Evolutionary conservation across 345 rosid species (phyloP).

Genomic region (Hypericum androsaemum): DNA sequence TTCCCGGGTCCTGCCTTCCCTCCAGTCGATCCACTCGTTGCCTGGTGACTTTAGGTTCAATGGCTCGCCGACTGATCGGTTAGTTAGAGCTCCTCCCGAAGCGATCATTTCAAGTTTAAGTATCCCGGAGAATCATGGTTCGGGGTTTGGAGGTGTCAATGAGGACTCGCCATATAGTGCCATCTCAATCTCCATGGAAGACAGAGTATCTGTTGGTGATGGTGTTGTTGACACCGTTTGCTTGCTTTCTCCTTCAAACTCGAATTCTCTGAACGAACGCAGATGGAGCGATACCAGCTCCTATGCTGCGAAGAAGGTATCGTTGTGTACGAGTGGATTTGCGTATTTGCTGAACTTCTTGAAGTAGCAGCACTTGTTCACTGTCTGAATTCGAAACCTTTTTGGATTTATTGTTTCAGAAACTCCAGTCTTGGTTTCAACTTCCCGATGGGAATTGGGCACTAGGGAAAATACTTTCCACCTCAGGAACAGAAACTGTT

Average conservation of each 20-base stretch:
- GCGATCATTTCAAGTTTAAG: conserved; percentile 5
- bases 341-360: neutral
- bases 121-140: conserved; percentile 35
- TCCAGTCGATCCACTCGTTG: conserved; percentile 58
- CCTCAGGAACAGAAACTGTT: conserved; percentile 56
- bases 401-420: conserved; percentile 38
- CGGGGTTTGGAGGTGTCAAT: conserved; percentile 13
- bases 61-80: conserved; percentile 38
- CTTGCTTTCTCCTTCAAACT: conserved; percentile 37
- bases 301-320: conserved; percentile 72
- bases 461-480: conserved; percentile 61
- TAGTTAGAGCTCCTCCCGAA: conserved; percentile 21
- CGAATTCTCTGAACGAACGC: conserved; percentile 37
- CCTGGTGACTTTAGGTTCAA: conserved; percentile 54
- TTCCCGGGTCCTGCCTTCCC: conserved; percentile 35
- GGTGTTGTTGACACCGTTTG: conserved; percentile 39
- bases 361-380: neutral
- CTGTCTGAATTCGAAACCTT: neutral
- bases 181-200: conserved; percentile 29
- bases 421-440: conserved; percentile 82
- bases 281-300: conserved; percentile 75
- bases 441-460: conserved; percentile 83
- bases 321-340: neutral
- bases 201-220: conserved; percentile 33
- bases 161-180: conserved; percentile 80